A percentile compares a stretch with the other conserved stretches of the same genome.
phyloP scores from a whole-genome alignment of 1,284 basidiomycete species.

The Phylloporus sp. region DNA sequence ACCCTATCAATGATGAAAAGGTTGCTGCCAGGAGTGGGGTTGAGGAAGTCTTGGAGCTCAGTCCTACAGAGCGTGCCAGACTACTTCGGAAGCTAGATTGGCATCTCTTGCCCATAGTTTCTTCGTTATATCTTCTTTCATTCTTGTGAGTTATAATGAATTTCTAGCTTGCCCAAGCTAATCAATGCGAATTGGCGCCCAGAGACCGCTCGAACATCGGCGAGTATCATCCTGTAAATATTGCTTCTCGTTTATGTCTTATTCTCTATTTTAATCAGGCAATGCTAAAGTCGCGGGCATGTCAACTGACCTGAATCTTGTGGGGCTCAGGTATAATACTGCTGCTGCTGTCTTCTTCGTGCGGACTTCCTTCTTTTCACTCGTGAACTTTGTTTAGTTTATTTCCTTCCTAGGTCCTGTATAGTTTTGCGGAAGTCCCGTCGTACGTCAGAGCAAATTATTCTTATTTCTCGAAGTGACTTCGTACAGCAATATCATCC shows the following conservation, averaged over 20 bases:
- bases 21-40: background rate
- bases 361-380: slow-evolving; percentile 23
- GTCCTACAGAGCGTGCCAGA: slow-evolving; percentile 42
- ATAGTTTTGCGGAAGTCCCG: slow-evolving; percentile 56
- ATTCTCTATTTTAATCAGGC: slow-evolving; percentile 30
- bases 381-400: background rate
- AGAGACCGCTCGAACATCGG: slow-evolving; percentile 49
- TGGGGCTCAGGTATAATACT: slow-evolving; percentile 54
- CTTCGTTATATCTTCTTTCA: slow-evolving; percentile 66
- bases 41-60: slow-evolving; percentile 18
- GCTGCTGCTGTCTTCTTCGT: slow-evolving; percentile 60
- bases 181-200: slow-evolving; percentile 2
- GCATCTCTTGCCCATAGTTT: slow-evolving; percentile 58
- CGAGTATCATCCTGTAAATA: slow-evolving; percentile 16
- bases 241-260: no score
- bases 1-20: slow-evolving; percentile 28
- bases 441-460: slow-evolving; percentile 45
- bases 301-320: slow-evolving; percentile 48
- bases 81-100: slow-evolving; percentile 58
- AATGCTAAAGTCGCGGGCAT: slow-evolving; percentile 51
- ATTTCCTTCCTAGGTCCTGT: slow-evolving; percentile 47
- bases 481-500: slow-evolving; percentile 48
- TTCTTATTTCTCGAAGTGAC: slow-evolving; percentile 13
- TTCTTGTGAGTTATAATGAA: slow-evolving; percentile 52
- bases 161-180: background rate